Conservation (phyloP, 2,329 filamentous ascomycete species). For the Venturia aucupariae region DNA sequence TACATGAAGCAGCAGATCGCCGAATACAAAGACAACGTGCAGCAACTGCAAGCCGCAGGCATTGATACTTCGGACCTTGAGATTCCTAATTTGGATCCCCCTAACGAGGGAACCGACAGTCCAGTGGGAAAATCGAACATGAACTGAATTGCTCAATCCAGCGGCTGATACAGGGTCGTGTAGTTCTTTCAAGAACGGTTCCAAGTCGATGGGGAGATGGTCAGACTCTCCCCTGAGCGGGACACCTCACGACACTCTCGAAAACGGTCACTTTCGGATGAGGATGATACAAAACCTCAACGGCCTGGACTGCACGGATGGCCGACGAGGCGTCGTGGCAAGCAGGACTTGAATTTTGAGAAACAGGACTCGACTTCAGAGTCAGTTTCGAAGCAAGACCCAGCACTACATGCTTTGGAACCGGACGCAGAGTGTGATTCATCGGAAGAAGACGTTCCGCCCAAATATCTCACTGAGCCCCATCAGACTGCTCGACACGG, state of each 20-base stretch:
- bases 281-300: not conserved
- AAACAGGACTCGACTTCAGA: not conserved
- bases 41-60: constrained; percentile 4
- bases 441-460: not conserved
- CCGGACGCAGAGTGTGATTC: not conserved
- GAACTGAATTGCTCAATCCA: not conserved
- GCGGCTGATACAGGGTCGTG: not conserved
- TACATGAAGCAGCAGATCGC: constrained; percentile 34
- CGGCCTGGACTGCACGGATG: not conserved
- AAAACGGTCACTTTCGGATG: not conserved
- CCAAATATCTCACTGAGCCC: not conserved
- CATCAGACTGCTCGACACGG: not conserved
- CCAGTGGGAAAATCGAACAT: not conserved
- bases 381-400: not conserved
- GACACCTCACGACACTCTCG: not conserved
- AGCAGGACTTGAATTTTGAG: not conserved
- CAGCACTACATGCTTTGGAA: not conserved
- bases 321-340: not conserved
- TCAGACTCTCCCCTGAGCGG: not conserved
- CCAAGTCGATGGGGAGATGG: not conserved
- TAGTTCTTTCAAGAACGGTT: not conserved
- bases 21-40: constrained; percentile 22
- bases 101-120: constrained; percentile 1
- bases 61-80: constrained; percentile 14
- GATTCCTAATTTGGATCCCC: constrained; percentile 12